A percentile compares a stretch with the other conserved stretches of the same genome.
These are phyloP conservation scores for Ceratopteris richardii DNA, from an alignment of 75 land plant genomes.

Conservation along the genomic window DNA sequence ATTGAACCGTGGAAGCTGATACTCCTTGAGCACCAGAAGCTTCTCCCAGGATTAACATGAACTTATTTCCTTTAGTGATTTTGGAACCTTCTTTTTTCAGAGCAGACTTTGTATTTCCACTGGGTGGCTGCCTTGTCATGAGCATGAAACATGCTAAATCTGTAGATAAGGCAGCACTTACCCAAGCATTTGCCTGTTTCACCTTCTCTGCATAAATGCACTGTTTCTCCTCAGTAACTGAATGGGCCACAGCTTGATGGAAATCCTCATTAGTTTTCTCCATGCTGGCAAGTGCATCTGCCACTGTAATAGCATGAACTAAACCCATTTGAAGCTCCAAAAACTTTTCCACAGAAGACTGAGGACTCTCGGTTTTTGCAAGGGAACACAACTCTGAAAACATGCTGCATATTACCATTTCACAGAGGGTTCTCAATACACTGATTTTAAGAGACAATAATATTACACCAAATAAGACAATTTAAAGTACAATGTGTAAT, in stretches of 20 bases:
- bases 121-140: constrained; percentile 12
- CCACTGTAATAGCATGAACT: constrained; percentile 30
- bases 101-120: background rate
- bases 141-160: constrained; percentile 29
- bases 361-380: constrained; percentile 47
- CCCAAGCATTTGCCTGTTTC: constrained; percentile 19
- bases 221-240: constrained; percentile 8
- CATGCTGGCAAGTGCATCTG: constrained; percentile 26
- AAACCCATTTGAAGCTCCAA: constrained; percentile 50
- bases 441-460: too few relatives aligned
- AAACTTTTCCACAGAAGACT: constrained; percentile 58
- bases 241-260: too few relatives aligned
- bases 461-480: too few relatives aligned
- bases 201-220: constrained; percentile 15
- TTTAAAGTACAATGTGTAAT: too few relatives aligned
- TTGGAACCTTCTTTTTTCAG: constrained; percentile 5
- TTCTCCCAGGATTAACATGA: background rate
- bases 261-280: constrained; percentile 7
- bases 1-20: background rate
- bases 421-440: too few relatives aligned
- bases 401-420: constrained; percentile 44
- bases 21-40: background rate
- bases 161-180: constrained; percentile 30
- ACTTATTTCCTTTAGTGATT: background rate
- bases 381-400: constrained; percentile 70